Percentiles rank a stretch among this genome's conserved stretches.
phyloP scores from a whole-genome alignment of 345 rosid species.

The Gossypium herbaceum region DNA sequence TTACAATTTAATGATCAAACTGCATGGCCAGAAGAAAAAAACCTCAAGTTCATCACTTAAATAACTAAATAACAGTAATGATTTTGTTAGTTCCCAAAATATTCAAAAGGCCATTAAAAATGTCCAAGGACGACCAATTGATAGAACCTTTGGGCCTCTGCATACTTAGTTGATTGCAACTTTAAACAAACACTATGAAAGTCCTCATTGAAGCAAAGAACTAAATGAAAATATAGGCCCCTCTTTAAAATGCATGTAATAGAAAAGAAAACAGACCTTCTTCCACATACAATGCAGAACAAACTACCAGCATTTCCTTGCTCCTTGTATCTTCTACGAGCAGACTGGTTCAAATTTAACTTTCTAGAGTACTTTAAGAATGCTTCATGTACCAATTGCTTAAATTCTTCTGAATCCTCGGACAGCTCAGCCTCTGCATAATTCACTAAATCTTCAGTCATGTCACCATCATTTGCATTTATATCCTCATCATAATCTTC shows the following conservation, averaged over 20 bases:
- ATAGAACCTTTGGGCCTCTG: background rate
- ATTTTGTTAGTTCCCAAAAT: background rate
- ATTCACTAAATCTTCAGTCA: conserved; percentile 30
- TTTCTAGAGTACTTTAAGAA: conserved; percentile 45
- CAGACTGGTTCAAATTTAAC: conserved; percentile 43
- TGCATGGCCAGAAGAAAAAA: background rate
- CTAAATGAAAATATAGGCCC: conserved; percentile 23
- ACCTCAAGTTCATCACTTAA: background rate
- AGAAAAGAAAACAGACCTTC: conserved; percentile 58
- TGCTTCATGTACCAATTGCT: conserved; percentile 48
- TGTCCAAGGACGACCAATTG: background rate
- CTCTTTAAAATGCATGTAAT: conserved; percentile 19
- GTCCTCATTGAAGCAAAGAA: conserved; percentile 21
- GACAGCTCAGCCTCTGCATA: conserved; percentile 30
- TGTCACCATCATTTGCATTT: conserved; percentile 31
- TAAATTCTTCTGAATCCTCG: conserved; percentile 58
- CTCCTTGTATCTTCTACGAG: conserved; percentile 55
- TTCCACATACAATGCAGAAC: conserved; percentile 66
- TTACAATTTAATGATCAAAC: conserved; percentile 2
- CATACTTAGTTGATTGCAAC: conserved; percentile 4
- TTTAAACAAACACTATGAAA: conserved; percentile 19
- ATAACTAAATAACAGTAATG: conserved; percentile 1
- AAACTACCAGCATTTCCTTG: conserved; percentile 71
- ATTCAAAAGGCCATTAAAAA: background rate
- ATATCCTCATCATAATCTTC: conserved; percentile 35